phyloP scores from a whole-genome alignment of 306 rosid species.

The Casuarina equisetifolia region DNA sequence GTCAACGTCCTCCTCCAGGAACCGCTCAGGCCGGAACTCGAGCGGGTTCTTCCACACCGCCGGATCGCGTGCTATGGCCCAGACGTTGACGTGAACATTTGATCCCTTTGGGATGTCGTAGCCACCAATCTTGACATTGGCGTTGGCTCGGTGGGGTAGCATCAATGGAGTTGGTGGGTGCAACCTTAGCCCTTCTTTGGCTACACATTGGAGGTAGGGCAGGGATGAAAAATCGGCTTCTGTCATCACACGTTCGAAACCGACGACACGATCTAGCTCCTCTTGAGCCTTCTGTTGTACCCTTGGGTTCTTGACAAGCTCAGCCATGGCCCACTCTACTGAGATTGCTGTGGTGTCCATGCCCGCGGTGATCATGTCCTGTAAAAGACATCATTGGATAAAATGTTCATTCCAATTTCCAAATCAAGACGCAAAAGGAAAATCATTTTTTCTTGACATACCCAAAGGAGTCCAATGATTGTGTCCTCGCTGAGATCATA shows the following conservation, averaged over 20 bases:
- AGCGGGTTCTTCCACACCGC: conserved; percentile 28
- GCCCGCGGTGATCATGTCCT: conserved; percentile 96
- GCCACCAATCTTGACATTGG: conserved; percentile 46
- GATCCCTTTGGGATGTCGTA: conserved; percentile 56
- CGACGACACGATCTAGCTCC: conserved; percentile 70
- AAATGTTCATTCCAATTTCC: neutral
- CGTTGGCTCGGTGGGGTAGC: conserved; percentile 75
- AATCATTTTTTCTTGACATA: conserved; percentile 9
- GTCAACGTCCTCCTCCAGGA: conserved; percentile 53
- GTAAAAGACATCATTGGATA: neutral
- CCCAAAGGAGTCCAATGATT: conserved; percentile 91
- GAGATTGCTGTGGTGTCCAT: conserved; percentile 79
- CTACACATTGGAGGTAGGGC: conserved; percentile 71
- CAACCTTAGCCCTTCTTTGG: conserved; percentile 72
- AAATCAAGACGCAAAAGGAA: too few species aligned
- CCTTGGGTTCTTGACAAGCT: conserved; percentile 70
- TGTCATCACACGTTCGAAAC: conserved; percentile 57
- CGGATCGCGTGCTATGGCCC: conserved; percentile 58
- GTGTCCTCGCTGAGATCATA: conserved; percentile 92
- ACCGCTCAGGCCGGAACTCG: conserved; percentile 48
- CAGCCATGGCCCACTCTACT: conserved; percentile 90
- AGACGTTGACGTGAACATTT: conserved; percentile 48
- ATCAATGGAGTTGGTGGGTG: conserved; percentile 96
- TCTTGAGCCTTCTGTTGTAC: conserved; percentile 83
- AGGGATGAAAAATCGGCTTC: conserved; percentile 69